Base-by-base conservation (phyloP, 257 asterid species). In the Penstemon eatonii region DNA sequence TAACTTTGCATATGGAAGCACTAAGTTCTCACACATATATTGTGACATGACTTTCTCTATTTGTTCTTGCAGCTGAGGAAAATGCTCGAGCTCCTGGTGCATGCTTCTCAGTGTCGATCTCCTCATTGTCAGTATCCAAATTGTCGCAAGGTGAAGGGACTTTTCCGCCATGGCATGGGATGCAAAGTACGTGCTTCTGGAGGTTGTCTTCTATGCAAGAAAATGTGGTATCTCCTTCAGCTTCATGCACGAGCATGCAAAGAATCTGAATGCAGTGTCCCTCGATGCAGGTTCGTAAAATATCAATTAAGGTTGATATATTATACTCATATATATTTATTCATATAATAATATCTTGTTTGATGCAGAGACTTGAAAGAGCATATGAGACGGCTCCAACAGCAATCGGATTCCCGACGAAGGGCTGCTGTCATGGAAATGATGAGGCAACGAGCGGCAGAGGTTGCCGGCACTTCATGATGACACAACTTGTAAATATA, bases 151-250 rank as follows among this genome's bases (percentile, higher is more conserved):
- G 97, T 94, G 66, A 94, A 94, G 87, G 96, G 95, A 50, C 99
- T 94, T 76, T 94, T 94, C 86, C 95, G 95, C 55, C 99, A 94
- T 75, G 99, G 96, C n/a, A 87, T 81, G 66, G 68, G 66, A 53
- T 94, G 99, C 89, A 87, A 83, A 75, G 41, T 42, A 56, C 99
- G 99, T 72, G 96, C 96, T 50, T 80, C 96, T 49, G 99, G 98
- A 37, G 96, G 97, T 49, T 94, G 99, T 80, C 79, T 76, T 63
- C 77, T 91, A 77, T 94, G 99, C 73, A 89, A 87, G 87, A 91
- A 85, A 81, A 94, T 94, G 99, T 94, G 99, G 99, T 80, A 91
- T 84, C 96, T 94, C 71, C 98, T 94, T 72, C 98, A 85, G 82
- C 90, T 94, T 79, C 99, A 94, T 78, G 90, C 98, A 54, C 96